Evolutionary conservation across 225 moss, liverwort and hornwort genomes (phyloP).

Genomic region (Pseudisothecium myosuroides): DNA sequence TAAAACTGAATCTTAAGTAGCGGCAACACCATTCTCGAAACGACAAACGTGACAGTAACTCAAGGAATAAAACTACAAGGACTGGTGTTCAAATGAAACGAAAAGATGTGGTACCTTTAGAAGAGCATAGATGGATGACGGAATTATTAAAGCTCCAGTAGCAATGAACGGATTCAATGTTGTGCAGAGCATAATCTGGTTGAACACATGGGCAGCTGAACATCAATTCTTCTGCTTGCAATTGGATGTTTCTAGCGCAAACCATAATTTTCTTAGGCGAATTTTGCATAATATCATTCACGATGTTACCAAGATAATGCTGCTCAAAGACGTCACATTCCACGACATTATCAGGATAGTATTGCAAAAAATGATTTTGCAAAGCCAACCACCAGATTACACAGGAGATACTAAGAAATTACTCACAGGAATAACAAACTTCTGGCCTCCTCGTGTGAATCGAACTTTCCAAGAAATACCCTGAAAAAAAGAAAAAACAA

Average conservation of each 20-base stretch:
- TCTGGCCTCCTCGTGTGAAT: constrained; percentile 90
- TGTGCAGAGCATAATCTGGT: constrained; percentile 83
- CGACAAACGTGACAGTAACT: not conserved
- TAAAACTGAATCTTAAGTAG: not conserved
- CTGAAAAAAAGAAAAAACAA: constrained; percentile 20
- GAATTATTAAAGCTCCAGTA: constrained; percentile 72
- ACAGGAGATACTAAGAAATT: not conserved
- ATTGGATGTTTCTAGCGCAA: not conserved
- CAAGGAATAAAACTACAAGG: not conserved
- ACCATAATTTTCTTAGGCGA: not conserved
- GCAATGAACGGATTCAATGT: constrained; percentile 75
- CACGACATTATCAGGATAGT: not conserved
- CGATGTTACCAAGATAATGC: not conserved
- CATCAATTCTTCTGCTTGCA: not conserved
- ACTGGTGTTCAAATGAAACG: not conserved
- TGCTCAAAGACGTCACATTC: not conserved
- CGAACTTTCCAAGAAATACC: constrained; percentile 91
- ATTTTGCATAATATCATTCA: not conserved
- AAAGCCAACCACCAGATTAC: not conserved
- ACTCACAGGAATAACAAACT: constrained; percentile 92
- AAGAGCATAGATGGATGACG: constrained; percentile 65
- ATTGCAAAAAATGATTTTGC: not conserved
- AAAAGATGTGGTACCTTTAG: constrained; percentile 43
- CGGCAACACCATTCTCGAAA: not conserved
- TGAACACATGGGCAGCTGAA: not conserved